These are phyloP conservation scores for Calonectria henricotiae DNA, from an alignment of 2,329 filamentous ascomycete genomes.

Conservation along the genomic window DNA sequence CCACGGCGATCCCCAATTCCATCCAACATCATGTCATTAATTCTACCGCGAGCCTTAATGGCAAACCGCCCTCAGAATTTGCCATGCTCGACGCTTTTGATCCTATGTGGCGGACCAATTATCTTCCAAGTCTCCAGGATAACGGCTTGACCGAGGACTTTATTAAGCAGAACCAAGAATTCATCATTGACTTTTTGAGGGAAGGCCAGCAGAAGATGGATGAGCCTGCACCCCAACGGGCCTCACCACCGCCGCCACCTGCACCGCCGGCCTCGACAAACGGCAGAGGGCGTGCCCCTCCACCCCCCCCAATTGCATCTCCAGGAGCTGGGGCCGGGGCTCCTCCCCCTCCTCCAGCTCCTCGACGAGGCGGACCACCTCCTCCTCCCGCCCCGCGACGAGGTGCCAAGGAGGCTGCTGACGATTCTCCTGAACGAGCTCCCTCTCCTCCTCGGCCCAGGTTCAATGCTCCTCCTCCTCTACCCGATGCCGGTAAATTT, in stretches of 20 bases:
- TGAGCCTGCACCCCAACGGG: slow-evolving; percentile 27
- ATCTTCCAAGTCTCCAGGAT: slow-evolving; percentile 75
- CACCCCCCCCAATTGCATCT: slow-evolving; percentile 59
- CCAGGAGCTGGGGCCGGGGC: slow-evolving; percentile 41
- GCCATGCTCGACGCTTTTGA: slow-evolving; percentile 76
- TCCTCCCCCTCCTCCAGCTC: slow-evolving; percentile 54
- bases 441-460: slow-evolving; percentile 79
- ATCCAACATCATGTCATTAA: slow-evolving; percentile 58
- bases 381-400: slow-evolving; percentile 70
- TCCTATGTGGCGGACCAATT: slow-evolving; percentile 76
- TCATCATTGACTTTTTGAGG: slow-evolving; percentile 77
- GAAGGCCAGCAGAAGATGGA: slow-evolving; percentile 67
- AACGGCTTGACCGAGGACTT: slow-evolving; percentile 78
- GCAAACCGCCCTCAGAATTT: slow-evolving; percentile 70
- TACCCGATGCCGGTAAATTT: slow-evolving; percentile 92
- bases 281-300: slow-evolving; percentile 57
- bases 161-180: slow-evolving; percentile 79
- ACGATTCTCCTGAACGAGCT: slow-evolving; percentile 77
- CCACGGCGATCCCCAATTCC: slow-evolving; percentile 62
- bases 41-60: slow-evolving; percentile 67
- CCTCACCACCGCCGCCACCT: slow-evolving; percentile 50
- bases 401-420: slow-evolving; percentile 66
- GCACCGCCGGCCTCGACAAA: slow-evolving; percentile 53
- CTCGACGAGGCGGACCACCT: slow-evolving; percentile 53
- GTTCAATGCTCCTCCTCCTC: slow-evolving; percentile 89